A percentile compares a stretch with the other conserved stretches of the same genome.
phyloP scores from a whole-genome alignment of 2,329 filamentous ascomycete genomes.

The Huntiella moniliformis region DNA sequence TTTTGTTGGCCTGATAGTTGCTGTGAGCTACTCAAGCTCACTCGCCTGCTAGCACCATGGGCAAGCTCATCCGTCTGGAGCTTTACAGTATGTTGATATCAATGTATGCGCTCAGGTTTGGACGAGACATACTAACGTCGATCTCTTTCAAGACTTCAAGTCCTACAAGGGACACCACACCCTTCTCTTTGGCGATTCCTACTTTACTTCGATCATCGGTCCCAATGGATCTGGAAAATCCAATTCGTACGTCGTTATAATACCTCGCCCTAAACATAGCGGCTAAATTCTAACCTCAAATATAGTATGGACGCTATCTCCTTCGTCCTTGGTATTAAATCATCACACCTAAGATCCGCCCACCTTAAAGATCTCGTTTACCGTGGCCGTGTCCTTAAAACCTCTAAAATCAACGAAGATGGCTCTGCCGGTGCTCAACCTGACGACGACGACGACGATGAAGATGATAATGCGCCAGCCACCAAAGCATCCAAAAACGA shows the following conservation, averaged over 20 bases:
- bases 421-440: slow-evolving; percentile 53
- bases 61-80: slow-evolving; percentile 87
- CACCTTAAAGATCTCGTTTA: slow-evolving; percentile 92
- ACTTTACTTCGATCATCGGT: slow-evolving; percentile 97
- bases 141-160: slow-evolving; percentile 61
- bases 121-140: slow-evolving; percentile 10
- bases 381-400: slow-evolving; percentile 80
- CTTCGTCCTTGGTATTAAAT: slow-evolving; percentile 96
- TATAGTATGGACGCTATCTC: slow-evolving; percentile 94
- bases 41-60: slow-evolving; percentile 40
- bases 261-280: background rate
- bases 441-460: slow-evolving; percentile 40
- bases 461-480: slow-evolving; percentile 35
- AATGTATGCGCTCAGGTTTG: slow-evolving; percentile 14
- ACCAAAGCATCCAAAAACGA: slow-evolving; percentile 56
- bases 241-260: slow-evolving; percentile 54
- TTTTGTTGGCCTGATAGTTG: background rate
- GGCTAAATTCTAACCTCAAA: slow-evolving; percentile 1
- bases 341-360: slow-evolving; percentile 85
- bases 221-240: slow-evolving; percentile 99
- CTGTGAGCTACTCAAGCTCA: slow-evolving; percentile 1
- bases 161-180: slow-evolving; percentile 96
- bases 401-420: slow-evolving; percentile 81
- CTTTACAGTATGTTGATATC: slow-evolving; percentile 53
- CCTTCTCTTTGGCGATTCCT: slow-evolving; percentile 88